phyloP scores from a whole-genome alignment of 345 rosid species.

The Psidium guajava region DNA sequence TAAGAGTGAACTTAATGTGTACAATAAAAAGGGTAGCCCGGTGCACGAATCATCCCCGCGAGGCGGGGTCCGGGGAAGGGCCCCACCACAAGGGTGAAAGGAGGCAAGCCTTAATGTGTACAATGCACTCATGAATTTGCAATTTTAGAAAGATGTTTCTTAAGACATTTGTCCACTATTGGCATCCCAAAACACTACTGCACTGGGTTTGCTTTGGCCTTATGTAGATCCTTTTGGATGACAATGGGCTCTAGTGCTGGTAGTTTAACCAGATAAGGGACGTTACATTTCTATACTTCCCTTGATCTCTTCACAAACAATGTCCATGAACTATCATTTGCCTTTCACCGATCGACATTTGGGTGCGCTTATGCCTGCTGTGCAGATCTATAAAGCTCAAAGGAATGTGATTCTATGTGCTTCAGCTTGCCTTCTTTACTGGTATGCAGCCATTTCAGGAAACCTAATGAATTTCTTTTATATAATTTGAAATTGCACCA shows the following conservation, averaged over 20 bases:
- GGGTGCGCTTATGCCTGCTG: not conserved
- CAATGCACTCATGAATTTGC: not conserved
- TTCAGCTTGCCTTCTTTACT: slow-evolving; percentile 75
- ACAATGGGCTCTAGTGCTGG: not conserved
- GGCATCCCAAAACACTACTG: not conserved
- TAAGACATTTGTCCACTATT: not conserved
- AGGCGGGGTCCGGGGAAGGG: too few relatives aligned
- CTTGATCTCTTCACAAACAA: not conserved
- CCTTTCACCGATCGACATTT: not conserved
- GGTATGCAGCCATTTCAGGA: slow-evolving; percentile 22
- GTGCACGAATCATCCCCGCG: too few relatives aligned
- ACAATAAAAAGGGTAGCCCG: too few relatives aligned
- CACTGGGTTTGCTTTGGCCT: not conserved
- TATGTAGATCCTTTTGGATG: not conserved
- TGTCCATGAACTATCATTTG: not conserved
- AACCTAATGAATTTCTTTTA: not conserved
- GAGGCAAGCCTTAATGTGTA: not conserved
- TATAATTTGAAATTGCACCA: not conserved
- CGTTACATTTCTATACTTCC: not conserved
- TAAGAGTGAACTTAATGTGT: not conserved
- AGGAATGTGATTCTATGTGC: slow-evolving; percentile 71
- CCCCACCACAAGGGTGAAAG: too few relatives aligned
- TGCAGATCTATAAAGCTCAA: slow-evolving; percentile 84
- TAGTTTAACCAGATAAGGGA: not conserved
- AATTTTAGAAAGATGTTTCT: not conserved